These are phyloP conservation scores for Psilocybe sp. DNA, from an alignment of 768 basidiomycete species.

Conservation along the genomic window DNA sequence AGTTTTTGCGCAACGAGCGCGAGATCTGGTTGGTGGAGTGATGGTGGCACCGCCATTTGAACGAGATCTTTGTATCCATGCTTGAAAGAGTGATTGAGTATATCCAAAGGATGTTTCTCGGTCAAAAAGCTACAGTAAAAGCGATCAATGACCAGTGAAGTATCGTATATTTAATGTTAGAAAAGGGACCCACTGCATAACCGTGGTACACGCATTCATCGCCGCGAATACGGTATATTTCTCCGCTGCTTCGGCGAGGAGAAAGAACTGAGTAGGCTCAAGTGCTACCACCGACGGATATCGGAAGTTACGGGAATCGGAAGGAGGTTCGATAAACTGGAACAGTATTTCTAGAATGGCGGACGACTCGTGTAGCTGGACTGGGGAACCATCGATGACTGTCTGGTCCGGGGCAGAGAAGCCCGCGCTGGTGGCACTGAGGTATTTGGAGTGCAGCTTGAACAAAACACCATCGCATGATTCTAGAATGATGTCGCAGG, in stretches of 20 bases:
- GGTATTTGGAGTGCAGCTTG: conserved; percentile 3
- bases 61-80: conserved; percentile 8
- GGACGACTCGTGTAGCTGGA: neutral
- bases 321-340: neutral
- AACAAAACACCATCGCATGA: conserved; percentile 11
- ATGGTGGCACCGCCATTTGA: neutral
- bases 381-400: neutral
- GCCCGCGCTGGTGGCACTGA: conserved; percentile 1
- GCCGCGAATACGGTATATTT: conserved; percentile 21
- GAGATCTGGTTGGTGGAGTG: neutral
- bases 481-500: conserved; percentile 8
- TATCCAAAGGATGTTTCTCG: neutral
- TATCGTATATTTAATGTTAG: too few relatives aligned
- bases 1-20: neutral
- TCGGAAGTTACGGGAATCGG: neutral
- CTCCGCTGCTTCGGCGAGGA: conserved; percentile 21
- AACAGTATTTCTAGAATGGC: neutral
- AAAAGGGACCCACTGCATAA: conserved; percentile 11
- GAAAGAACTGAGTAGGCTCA: conserved; percentile 4
- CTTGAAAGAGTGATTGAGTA: conserved; percentile 4
- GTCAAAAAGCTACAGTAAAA: neutral
- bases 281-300: conserved; percentile 5
- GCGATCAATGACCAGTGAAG: too few relatives aligned
- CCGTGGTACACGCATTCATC: conserved; percentile 17
- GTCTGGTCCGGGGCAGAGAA: neutral